Base-by-base conservation (phyloP, 2,329 filamentous ascomycete species). In the Cladophialophora exuberans region DNA sequence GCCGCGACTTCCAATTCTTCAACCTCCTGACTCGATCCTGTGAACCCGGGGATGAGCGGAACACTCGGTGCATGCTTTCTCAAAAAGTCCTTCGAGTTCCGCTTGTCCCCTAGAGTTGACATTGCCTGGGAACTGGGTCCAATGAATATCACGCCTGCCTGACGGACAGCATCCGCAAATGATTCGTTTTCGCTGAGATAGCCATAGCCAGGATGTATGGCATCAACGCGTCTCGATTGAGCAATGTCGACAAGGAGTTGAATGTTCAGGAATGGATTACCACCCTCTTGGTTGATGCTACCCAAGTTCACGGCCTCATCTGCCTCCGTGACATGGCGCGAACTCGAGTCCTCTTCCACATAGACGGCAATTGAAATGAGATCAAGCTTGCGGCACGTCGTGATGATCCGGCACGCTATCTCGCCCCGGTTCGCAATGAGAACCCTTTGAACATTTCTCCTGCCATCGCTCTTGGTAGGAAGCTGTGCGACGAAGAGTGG, bases 171-270 rank as follows among this genome's bases (percentile, higher is more conserved):
- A n/a, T 60, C 46, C 3, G 69, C 69, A 28, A 72, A 72, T 0
- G 62, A 57, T 10, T 66, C 62, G 48, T 72, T 70, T 48, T 73
- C 71, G 25, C 64, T 66, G 10, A 72, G 60, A 50, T 65, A 72
- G 26, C 70, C 70, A 59, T 72, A 72, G 6, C 70, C 70, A 1
- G 70, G 70, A 45, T 67, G 64, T 4, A 72, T 57, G 2, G 69
- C 67, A 18, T 72, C 61, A 1, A 63, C 66, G 2, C 58, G 51
- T 1, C 44, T 55, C 17, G 57, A 54, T 18, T 57, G 26, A 2
- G 68, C 70, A 11, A 64, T 61, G 7, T 62, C 54, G 6, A 71
- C 57, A 3, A 72, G 61, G 3, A 64, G 54, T 2, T 66, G 56
- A 17, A 67, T 62, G 43, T 72, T 62, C n/a, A 70, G 61, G 45